Base-by-base conservation (phyloP, 768 basidiomycete species). In the Paxillus rubicundulus region DNA sequence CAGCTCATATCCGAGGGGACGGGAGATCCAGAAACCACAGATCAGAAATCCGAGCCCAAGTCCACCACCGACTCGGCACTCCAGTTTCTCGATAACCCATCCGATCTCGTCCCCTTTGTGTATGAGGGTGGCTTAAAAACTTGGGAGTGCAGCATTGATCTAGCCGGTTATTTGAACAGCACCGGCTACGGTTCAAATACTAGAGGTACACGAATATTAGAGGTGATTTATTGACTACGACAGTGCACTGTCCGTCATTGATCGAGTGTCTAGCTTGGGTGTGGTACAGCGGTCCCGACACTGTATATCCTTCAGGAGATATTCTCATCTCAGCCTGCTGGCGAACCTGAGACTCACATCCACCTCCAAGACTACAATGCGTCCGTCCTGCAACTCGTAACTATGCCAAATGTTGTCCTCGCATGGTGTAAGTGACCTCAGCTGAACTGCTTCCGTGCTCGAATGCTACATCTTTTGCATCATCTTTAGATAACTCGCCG, bases 111-210 rank as follows among this genome's bases (percentile, higher is more conserved):
- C 4, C 89, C 93, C 2, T 86, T 93, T 1, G 77, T 93, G 1
- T 98, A 99, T 59, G 96, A 99, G 72, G 96, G 96, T 18, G 96
- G 96, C 5, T 68, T 98, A 47, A 98, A 98, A 71, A 98, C 94
- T 2, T 99, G 96, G 96, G 96, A 99, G 68, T 96, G 92, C 59
- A 89, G 90, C 44, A 70, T 94, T 13, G 96, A 98, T 67, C 75
- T 98, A 2, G 89, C 89, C 0, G 76, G 81, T 32, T 87, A 85
- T 59, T 72, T 90, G 12, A 72, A 77, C 49, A 60, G 68, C 18
- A 54, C 75, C 41, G 61, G 53, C 1, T 39, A 59, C 21, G 53
- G 51, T 6, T 45, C 71, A 40, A 49, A 53, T 21, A 57, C 74
- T 5, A 62, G 59, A 30, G 87, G 86, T 1, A 81, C 77, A 60